Evolutionary conservation across 2,329 filamentous ascomycete genomes (phyloP).

Genomic region (Fusarium hainanense): DNA sequence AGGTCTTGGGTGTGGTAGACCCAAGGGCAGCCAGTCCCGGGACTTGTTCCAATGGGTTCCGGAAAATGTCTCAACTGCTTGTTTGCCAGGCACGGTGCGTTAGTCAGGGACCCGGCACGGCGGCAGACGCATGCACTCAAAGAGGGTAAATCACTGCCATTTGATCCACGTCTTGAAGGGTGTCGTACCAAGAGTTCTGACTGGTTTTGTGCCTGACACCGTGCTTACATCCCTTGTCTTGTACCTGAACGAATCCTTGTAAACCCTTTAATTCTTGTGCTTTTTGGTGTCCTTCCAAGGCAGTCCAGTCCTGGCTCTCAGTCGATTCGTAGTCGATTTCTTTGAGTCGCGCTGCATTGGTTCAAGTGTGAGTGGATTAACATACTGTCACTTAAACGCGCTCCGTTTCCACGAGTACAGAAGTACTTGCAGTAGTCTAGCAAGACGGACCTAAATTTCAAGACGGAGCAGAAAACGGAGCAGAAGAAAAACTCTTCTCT

Average conservation of each 20-base stretch:
- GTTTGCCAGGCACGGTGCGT: constrained; percentile 44
- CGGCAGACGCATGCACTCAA: constrained; percentile 45
- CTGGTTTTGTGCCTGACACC: constrained; percentile 37
- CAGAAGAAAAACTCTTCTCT: constrained; percentile 39
- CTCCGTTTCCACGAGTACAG: constrained; percentile 17
- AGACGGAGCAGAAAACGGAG: constrained; percentile 29
- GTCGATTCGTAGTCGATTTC: constrained; percentile 7
- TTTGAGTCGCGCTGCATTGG: constrained; percentile 8
- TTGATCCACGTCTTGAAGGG: constrained; percentile 13
- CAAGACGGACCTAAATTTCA: not conserved
- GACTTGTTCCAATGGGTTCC: constrained; percentile 9
- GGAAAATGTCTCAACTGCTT: constrained; percentile 44
- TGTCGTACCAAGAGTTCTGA: constrained; percentile 25
- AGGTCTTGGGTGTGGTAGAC: constrained; percentile 25
- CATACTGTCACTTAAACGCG: not conserved
- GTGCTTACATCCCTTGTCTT: constrained; percentile 20
- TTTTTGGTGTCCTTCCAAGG: constrained; percentile 3
- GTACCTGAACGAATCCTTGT: constrained; percentile 33
- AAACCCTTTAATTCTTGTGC: not conserved
- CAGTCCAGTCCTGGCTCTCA: not conserved
- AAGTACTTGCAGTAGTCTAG: not conserved
- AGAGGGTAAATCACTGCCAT: constrained; percentile 11
- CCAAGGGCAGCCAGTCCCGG: constrained; percentile 31
- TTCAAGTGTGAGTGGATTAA: constrained; percentile 31
- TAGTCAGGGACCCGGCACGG: constrained; percentile 43